phyloP scores from a whole-genome alignment of 345 rosid genomes.

The Sisymbrium altissimum region DNA sequence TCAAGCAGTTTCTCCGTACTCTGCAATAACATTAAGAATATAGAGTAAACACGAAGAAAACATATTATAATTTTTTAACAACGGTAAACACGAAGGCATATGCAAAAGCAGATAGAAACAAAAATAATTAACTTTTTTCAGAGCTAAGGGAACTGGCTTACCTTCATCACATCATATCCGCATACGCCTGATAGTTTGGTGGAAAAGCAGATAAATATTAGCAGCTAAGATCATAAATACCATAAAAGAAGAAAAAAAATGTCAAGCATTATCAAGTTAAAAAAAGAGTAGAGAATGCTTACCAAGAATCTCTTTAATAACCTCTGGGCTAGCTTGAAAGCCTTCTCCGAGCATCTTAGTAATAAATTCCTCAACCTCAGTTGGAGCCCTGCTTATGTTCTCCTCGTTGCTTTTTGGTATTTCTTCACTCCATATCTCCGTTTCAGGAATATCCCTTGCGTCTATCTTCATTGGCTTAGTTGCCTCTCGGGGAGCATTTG shows the following conservation, averaged over 20 bases:
- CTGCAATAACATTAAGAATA: constrained; percentile 34
- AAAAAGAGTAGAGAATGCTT: constrained; percentile 30
- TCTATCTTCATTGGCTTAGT: constrained; percentile 50
- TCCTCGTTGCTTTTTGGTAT: constrained; percentile 2
- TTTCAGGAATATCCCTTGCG: constrained; percentile 42
- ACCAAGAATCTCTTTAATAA: constrained; percentile 51
- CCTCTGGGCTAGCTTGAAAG: constrained; percentile 45
- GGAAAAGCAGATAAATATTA: constrained; percentile 11
- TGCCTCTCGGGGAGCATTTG: constrained; percentile 29
- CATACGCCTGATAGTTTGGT: constrained; percentile 41
- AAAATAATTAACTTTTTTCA: neutral
- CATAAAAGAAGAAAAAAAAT: constrained; percentile 5
- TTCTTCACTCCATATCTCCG: constrained; percentile 38
- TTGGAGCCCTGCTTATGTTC: constrained; percentile 11
- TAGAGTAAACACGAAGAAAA: neutral
- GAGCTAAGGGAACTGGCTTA: constrained; percentile 22
- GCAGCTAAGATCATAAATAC: constrained; percentile 21
- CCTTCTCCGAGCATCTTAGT: constrained; percentile 53
- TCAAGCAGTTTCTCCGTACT: constrained; percentile 48
- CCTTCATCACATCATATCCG: constrained; percentile 52
- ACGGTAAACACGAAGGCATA: neutral
- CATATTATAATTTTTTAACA: neutral
- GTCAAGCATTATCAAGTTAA: neutral
- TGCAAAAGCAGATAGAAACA: constrained; percentile 22
- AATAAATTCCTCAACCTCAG: constrained; percentile 49